Evolutionary conservation across 2,329 filamentous ascomycete species (phyloP), one percentile per base, ranked within the genome.

Genomic region (Fonsecaea pedrosoi): DNA sequence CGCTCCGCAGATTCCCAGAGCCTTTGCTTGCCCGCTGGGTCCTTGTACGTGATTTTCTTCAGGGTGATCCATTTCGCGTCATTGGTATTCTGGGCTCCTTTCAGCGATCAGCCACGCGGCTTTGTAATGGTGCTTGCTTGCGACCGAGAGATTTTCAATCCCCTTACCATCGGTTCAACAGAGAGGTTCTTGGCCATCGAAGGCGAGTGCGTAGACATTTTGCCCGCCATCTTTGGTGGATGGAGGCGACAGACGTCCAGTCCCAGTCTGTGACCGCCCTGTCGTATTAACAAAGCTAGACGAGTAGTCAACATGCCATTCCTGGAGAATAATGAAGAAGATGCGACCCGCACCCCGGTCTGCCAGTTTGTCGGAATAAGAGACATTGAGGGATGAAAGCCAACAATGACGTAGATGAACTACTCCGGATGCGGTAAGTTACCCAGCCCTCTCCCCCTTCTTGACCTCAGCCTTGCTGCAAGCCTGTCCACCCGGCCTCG

Each of bases 61-160:
- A 82, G 70, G 67, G 76, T 74, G 53, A 78, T 75, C 81, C 81
- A 82, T 73, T 73, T 77, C 42, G 80, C 79, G 61, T 81, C 78
- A 15, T 72, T 69, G 38, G 77, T 73, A 94, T 60, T 61, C 71
- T 72, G 95, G 87, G 90, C 83, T 56, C 87, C 62, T 72, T 30
- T 71, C 83, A 70, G 92, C 92, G 79, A 96, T 95, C 61, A 69
- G 65, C 40, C 58, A 60, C 30, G 4, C 18, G 8, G 12, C 60
- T 50, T 50, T 50, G 45, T 13, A 50, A 50, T 30, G 21, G 45
- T 25, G 54, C 15, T 15, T 9, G 32, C 8, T 56, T 13, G 45
- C 21, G 25, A 45, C 15, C 37, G n/a, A n/a, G n/a, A 30, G 10
- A 40, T 18, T 53, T 37, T 21, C 4, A 18, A 1, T 10, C 9